Percentiles rank a stretch among this genome's conserved stretches.
These are phyloP conservation scores for Zanthoxylum bungeanum DNA, from an alignment of 345 rosid species.

Conservation along the genomic window DNA sequence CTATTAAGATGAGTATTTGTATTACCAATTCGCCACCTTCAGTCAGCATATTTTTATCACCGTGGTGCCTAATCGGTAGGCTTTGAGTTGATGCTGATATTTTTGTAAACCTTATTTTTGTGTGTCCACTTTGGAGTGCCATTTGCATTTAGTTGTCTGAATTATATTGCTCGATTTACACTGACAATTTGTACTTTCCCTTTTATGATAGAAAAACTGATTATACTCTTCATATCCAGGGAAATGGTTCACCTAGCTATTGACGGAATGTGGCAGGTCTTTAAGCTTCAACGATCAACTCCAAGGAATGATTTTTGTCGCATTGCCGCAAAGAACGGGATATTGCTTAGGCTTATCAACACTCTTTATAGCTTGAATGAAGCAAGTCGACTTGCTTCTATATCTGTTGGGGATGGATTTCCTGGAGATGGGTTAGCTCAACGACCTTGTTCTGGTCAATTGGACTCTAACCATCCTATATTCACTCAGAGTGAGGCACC, in stretches of 20 bases:
- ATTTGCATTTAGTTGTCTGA: not conserved
- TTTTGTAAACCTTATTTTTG: not conserved
- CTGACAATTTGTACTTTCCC: no score
- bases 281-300: slow-evolving; percentile 91
- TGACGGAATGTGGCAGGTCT: slow-evolving; percentile 99
- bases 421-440: slow-evolving; percentile 57
- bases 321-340: slow-evolving; percentile 93
- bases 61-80: no score
- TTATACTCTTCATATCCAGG: slow-evolving; percentile 54
- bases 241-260: slow-evolving; percentile 99
- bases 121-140: not conserved
- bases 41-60: no score
- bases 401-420: slow-evolving; percentile 61
- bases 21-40: not conserved
- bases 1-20: not conserved
- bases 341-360: slow-evolving; percentile 79
- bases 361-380: slow-evolving; percentile 97
- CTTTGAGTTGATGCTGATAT: not conserved
- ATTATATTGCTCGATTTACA: not conserved
- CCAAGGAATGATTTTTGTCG: slow-evolving; percentile 94
- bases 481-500: slow-evolving; percentile 58
- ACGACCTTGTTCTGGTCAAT: slow-evolving; percentile 69
- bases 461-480: slow-evolving; percentile 61
- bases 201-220: slow-evolving; percentile 22
- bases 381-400: slow-evolving; percentile 77